These are phyloP conservation scores for Amniculicola lignicola DNA, from an alignment of 495 filamentous ascomycete species.

Conservation along the genomic window DNA sequence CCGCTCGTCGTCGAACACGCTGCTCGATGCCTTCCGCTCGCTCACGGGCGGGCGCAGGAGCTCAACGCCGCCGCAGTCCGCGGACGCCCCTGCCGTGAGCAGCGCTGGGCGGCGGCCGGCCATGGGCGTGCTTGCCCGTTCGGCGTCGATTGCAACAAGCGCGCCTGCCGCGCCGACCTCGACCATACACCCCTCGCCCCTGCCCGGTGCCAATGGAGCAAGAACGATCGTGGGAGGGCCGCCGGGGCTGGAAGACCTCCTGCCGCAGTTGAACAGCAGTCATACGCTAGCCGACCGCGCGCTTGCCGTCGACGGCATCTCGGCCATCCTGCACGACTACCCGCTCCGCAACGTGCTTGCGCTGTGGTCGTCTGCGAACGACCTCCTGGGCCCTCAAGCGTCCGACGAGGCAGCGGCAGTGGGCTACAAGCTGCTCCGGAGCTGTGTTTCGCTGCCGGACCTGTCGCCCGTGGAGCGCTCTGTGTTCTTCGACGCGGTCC, in stretches of 20 bases:
- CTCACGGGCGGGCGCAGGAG: slow-evolving; percentile 25
- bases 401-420: slow-evolving; percentile 51
- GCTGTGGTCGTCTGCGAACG: slow-evolving; percentile 64
- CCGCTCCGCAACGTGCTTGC: slow-evolving; percentile 44
- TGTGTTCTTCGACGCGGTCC: slow-evolving; percentile 61
- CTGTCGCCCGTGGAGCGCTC: slow-evolving; percentile 62
- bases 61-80: slow-evolving; percentile 17
- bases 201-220: too few species aligned
- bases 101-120: too few species aligned
- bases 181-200: background rate
- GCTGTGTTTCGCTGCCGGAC: slow-evolving; percentile 59
- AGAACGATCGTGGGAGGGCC: slow-evolving; percentile 18
- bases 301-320: slow-evolving; percentile 18
- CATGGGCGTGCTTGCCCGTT: too few species aligned
- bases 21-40: slow-evolving; percentile 30
- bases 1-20: slow-evolving; percentile 27
- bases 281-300: slow-evolving; percentile 8
- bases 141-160: too few species aligned
- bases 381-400: slow-evolving; percentile 58
- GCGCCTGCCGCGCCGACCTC: background rate
- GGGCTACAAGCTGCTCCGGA: slow-evolving; percentile 61
- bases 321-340: slow-evolving; percentile 26
- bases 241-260: slow-evolving; percentile 19
- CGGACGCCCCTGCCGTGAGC: too few species aligned
- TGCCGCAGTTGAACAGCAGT: slow-evolving; percentile 22